Percentiles rank a stretch among this genome's conserved stretches.
Evolutionary conservation across 495 filamentous ascomycete species (phyloP).

Genomic region (Aspergillus avenaceus): DNA sequence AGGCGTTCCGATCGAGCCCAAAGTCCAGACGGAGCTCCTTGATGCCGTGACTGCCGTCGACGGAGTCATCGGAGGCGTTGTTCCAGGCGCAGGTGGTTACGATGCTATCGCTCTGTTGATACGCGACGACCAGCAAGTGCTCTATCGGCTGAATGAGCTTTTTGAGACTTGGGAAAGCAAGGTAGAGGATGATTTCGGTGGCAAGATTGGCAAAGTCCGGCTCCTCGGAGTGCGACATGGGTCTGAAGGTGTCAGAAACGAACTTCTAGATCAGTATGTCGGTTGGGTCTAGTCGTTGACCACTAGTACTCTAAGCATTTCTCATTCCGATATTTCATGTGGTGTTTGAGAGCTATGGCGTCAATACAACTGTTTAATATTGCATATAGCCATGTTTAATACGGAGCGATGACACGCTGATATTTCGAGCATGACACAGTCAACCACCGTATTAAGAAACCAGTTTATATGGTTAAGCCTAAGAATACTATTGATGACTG

Average conservation of each 20-base stretch:
- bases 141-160: slow-evolving; percentile 57
- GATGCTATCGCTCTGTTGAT: slow-evolving; percentile 85
- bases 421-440: no score
- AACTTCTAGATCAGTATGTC: slow-evolving; percentile 56
- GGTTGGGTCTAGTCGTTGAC: slow-evolving; percentile 48
- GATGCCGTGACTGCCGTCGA: slow-evolving; percentile 67
- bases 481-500: no score
- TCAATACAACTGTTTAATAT: no score
- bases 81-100: slow-evolving; percentile 90
- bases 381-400: no score
- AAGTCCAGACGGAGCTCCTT: slow-evolving; percentile 76
- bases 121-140: slow-evolving; percentile 65
- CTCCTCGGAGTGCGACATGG: slow-evolving; percentile 81
- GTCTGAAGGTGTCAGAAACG: slow-evolving; percentile 73
- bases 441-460: no score
- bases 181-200: slow-evolving; percentile 46
- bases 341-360: no score
- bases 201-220: slow-evolving; percentile 66
- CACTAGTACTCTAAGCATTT: no score
- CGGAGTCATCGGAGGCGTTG: slow-evolving; percentile 86
- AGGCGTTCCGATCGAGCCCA: slow-evolving; percentile 87
- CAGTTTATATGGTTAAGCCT: no score
- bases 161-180: slow-evolving; percentile 60
- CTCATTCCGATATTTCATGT: no score
- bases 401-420: no score